phyloP scores from a whole-genome alignment of 129 eudicot species.

The Centella asiatica region DNA sequence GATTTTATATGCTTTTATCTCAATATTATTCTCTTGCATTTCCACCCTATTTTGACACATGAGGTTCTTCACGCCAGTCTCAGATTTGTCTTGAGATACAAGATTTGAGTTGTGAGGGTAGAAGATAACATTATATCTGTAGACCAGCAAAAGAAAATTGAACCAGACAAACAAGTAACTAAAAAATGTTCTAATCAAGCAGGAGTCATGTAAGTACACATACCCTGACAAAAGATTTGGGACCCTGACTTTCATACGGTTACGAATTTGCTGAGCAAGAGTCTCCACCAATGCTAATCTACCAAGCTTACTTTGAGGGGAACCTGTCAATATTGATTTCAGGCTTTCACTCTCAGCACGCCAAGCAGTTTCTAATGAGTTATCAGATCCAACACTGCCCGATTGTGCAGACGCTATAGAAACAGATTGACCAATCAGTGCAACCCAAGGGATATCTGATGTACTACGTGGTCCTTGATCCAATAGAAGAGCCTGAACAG shows the following conservation, averaged over 20 bases:
- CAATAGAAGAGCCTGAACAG: conserved; percentile 93
- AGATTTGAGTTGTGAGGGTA: no score
- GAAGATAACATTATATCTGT: no score
- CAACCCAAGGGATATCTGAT: conserved; percentile 92
- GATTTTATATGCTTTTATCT: no score
- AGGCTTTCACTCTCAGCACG: conserved; percentile 96
- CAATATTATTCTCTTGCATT: no score
- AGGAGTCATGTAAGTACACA: conserved; percentile 9
- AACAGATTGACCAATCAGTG: conserved; percentile 92
- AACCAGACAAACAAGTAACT: neutral
- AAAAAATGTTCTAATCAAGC: neutral
- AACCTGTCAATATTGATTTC: conserved; percentile 84
- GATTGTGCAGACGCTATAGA: conserved; percentile 91
- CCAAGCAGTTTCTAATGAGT: conserved; percentile 96
- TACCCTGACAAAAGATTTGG: conserved; percentile 99
- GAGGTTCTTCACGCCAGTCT: no score
- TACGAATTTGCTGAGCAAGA: conserved; percentile 84
- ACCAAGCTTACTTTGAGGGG: conserved; percentile 94
- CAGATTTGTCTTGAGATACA: no score
- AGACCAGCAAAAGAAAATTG: neutral
- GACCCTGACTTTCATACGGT: conserved; percentile 84
- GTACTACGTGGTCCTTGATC: conserved; percentile 97
- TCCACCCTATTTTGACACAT: no score
- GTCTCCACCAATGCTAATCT: conserved; percentile 92
- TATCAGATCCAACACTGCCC: conserved; percentile 78